Conservation (phyloP, 169 alveolate genomes). For the Babesia caballi region DNA sequence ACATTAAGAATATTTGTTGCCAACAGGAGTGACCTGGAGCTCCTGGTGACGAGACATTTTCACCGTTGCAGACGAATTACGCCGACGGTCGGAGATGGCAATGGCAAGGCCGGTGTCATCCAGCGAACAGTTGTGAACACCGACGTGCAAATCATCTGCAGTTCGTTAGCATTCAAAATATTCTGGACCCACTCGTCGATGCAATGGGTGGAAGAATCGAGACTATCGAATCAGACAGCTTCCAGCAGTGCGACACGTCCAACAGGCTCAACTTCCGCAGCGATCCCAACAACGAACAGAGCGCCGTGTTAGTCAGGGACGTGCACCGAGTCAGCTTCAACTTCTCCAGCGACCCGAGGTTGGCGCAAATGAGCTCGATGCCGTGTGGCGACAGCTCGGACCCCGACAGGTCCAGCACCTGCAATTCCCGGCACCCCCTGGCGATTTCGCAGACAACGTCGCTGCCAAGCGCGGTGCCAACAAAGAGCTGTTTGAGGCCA, state of each 20-base stretch:
- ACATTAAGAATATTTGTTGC: not conserved
- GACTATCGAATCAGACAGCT: conserved; percentile 37
- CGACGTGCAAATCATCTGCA: conserved; percentile 20
- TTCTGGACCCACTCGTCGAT: not conserved
- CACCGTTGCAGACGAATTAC: not conserved
- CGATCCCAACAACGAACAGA: not conserved
- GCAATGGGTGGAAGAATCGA: conserved; percentile 14
- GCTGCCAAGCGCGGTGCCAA: conserved; percentile 12
- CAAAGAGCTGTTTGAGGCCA: conserved; percentile 23
- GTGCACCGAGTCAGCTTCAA: conserved; percentile 53
- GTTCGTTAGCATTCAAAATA: not conserved
- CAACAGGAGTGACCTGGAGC: not conserved
- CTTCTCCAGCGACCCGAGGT: conserved; percentile 27
- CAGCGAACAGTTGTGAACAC: conserved; percentile 53
- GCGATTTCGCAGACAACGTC: conserved; percentile 5
- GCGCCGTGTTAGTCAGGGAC: conserved; percentile 21
- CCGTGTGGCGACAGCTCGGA: conserved; percentile 21
- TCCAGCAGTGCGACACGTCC: conserved; percentile 68
- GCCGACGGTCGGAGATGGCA: not conserved
- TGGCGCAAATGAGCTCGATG: conserved; percentile 12
- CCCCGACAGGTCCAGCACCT: conserved; percentile 48
- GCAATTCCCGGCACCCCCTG: conserved; percentile 19
- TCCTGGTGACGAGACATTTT: conserved; percentile 5
- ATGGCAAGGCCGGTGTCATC: conserved; percentile 17
- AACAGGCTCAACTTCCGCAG: conserved; percentile 40